phyloP scores from a whole-genome alignment of 306 rosid species.

The Vachellia pachyceras region DNA sequence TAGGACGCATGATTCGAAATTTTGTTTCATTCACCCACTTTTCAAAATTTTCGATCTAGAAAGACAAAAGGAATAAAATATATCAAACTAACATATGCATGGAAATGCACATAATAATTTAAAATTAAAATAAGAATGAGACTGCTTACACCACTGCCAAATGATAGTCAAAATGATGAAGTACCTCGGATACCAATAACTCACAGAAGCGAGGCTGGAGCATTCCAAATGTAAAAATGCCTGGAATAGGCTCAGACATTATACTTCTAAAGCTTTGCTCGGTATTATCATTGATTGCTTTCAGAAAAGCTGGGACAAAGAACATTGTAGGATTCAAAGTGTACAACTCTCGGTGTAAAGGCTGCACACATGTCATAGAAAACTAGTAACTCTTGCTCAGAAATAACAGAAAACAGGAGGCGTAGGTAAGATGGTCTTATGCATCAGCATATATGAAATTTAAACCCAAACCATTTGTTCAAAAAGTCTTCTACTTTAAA shows the following conservation, averaged over 20 bases:
- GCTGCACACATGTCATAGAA: slow-evolving; percentile 54
- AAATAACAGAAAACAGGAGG: slow-evolving; percentile 7
- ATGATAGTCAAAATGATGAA: slow-evolving; percentile 37
- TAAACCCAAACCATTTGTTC: not conserved
- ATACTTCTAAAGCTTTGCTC: slow-evolving; percentile 82
- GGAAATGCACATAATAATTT: slow-evolving; percentile 21
- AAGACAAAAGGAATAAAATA: slow-evolving; percentile 41
- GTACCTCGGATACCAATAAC: slow-evolving; percentile 84
- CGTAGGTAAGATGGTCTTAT: slow-evolving; percentile 10
- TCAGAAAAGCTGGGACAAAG: slow-evolving; percentile 85
- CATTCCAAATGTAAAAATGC: slow-evolving; percentile 82
- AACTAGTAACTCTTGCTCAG: slow-evolving; percentile 24
- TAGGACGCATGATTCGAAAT: slow-evolving; percentile 91
- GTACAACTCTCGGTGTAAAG: slow-evolving; percentile 67
- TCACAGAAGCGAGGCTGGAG: slow-evolving; percentile 79
- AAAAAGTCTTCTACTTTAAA: not conserved
- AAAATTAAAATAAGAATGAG: slow-evolving; percentile 31
- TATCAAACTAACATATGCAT: slow-evolving; percentile 1
- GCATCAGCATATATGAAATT: slow-evolving; percentile 12
- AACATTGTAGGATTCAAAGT: slow-evolving; percentile 63
- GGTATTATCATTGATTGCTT: slow-evolving; percentile 73
- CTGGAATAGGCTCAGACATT: slow-evolving; percentile 73
- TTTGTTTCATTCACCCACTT: slow-evolving; percentile 83
- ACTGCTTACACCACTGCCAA: slow-evolving; percentile 22
- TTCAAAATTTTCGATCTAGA: slow-evolving; percentile 85